Conservation (phyloP, 2,329 filamentous ascomycete species). For the Alternaria ventricosa region DNA sequence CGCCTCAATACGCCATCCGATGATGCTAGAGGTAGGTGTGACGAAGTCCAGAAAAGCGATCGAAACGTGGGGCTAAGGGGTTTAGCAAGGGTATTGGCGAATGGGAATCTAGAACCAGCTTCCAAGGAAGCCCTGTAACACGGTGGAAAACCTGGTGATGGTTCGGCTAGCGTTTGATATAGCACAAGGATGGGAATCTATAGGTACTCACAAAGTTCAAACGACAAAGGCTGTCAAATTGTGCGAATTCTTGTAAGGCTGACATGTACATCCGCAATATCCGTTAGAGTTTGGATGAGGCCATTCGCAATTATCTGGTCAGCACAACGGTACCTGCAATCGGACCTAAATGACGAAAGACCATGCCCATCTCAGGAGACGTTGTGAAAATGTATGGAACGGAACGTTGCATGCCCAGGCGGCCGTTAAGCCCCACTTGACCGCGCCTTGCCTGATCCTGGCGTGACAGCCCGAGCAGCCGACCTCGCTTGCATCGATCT, state of each 20-base stretch:
- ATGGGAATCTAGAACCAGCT: conserved; percentile 16
- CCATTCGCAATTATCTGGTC: not conserved
- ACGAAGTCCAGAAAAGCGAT: conserved; percentile 11
- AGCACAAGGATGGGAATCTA: conserved; percentile 31
- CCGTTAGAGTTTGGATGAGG: not conserved
- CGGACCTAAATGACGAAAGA: not conserved
- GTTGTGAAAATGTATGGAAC: conserved; percentile 7
- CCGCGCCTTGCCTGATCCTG: conserved; percentile 15
- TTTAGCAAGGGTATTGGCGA: conserved; percentile 19
- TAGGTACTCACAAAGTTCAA: conserved; percentile 6
- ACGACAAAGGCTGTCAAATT: not conserved
- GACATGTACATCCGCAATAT: not conserved
- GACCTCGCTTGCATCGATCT: conserved; percentile 10
- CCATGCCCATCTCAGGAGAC: not conserved
- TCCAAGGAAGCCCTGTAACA: conserved; percentile 12
- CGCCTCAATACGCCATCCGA: conserved; percentile 21
- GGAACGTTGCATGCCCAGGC: conserved; percentile 13
- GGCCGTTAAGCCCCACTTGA: conserved; percentile 14
- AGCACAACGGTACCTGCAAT: not conserved
- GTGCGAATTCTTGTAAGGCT: not conserved
- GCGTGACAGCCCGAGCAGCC: conserved; percentile 10
- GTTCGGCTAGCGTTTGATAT: conserved; percentile 31
- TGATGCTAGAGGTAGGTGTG: conserved; percentile 33
- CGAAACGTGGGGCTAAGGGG: conserved; percentile 19
- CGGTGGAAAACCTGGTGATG: conserved; percentile 12